Percentiles rank a stretch among this genome's conserved stretches.
Evolutionary conservation across 1,139 yeast species (phyloP).

Genomic region (Candida pseudoviswanathii): DNA sequence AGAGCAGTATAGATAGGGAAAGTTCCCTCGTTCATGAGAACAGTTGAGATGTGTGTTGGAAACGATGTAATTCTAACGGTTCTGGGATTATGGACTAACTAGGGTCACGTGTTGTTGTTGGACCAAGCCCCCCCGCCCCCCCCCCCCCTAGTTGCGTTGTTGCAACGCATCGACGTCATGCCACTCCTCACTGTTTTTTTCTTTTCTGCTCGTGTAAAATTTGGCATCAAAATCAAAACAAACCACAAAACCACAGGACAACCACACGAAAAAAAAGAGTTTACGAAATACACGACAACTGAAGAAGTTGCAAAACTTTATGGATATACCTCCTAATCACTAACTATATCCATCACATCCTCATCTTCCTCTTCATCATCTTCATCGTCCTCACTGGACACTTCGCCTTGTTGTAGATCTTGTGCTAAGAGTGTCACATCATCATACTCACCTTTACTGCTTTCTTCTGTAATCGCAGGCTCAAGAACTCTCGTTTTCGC

Average conservation of each 20-base stretch:
- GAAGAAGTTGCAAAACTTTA: not conserved
- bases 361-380: constrained; percentile 42
- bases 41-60: not conserved
- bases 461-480: not conserved
- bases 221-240: not conserved
- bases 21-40: not conserved
- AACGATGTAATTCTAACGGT: no score
- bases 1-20: no score
- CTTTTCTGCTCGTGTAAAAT: not conserved
- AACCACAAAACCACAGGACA: not conserved
- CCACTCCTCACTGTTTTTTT: not conserved
- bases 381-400: constrained; percentile 47
- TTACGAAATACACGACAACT: not conserved
- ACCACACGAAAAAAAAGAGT: no score
- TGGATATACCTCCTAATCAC: constrained; percentile 34
- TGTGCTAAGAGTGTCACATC: constrained; percentile 40
- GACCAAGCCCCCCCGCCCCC: no score
- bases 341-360: constrained; percentile 65
- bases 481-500: constrained; percentile 17
- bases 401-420: constrained; percentile 52
- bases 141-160: no score
- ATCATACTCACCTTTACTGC: constrained; percentile 7
- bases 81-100: no score
- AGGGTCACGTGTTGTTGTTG: no score
- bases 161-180: no score